A percentile compares a stretch with the other conserved stretches of the same genome.
These are phyloP conservation scores for Podila epicladia DNA, from an alignment of 192 early-diverging fungal species.

Conservation along the genomic window DNA sequence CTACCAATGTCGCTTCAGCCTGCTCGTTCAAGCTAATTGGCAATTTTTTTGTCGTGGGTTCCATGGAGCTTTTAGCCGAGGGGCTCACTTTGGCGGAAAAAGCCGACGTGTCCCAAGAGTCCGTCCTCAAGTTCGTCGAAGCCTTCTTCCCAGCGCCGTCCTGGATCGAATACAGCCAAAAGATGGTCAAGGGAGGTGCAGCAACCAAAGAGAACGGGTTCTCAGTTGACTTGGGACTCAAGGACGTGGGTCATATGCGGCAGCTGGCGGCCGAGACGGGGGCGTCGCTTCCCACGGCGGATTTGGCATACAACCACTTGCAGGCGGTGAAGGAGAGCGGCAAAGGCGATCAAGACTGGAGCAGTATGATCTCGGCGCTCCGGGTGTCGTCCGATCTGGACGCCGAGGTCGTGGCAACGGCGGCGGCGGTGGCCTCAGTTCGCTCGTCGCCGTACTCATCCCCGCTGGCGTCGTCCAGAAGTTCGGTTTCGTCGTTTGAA, in stretches of 20 bases:
- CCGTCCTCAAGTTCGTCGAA: slow-evolving; percentile 66
- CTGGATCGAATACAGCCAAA: slow-evolving; percentile 37
- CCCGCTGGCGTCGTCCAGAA: background rate
- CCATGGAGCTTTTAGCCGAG: slow-evolving; percentile 71
- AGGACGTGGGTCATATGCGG: slow-evolving; percentile 60
- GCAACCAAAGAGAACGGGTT: slow-evolving; percentile 53
- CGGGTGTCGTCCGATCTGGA: background rate
- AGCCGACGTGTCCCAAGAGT: slow-evolving; percentile 62
- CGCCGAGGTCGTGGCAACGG: background rate
- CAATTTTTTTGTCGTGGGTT: slow-evolving; percentile 69
- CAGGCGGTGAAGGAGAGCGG: slow-evolving; percentile 35
- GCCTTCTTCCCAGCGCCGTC: slow-evolving; percentile 59
- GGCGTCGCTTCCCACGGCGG: slow-evolving; percentile 51
- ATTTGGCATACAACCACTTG: slow-evolving; percentile 41
- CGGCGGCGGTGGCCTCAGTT: background rate
- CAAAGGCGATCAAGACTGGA: slow-evolving; percentile 31
- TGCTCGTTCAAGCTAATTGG: slow-evolving; percentile 71
- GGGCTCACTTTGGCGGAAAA: slow-evolving; percentile 70
- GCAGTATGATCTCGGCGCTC: slow-evolving; percentile 24
- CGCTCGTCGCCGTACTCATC: background rate
- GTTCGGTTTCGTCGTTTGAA: background rate
- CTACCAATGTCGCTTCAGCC: slow-evolving; percentile 55
- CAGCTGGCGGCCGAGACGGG: slow-evolving; percentile 50
- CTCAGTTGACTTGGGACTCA: slow-evolving; percentile 53
- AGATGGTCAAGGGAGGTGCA: slow-evolving; percentile 19